phyloP scores from a whole-genome alignment of 208 protist species.

The Zelonia costaricensis region DNA sequence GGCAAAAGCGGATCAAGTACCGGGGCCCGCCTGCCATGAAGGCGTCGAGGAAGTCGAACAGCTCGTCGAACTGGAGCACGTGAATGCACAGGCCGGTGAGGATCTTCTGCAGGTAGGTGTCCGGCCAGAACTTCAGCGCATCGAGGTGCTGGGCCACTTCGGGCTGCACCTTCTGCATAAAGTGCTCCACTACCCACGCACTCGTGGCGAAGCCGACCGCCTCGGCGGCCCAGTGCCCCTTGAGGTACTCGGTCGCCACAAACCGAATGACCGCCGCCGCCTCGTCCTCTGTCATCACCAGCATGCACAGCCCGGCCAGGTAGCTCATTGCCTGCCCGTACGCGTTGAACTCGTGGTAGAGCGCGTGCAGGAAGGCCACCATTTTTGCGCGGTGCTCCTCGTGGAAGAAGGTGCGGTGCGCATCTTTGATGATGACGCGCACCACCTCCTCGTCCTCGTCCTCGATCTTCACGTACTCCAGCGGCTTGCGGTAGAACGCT shows the following conservation, averaged over 20 bases:
- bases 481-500: conserved; percentile 60
- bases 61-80: conserved; percentile 79
- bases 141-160: conserved; percentile 81
- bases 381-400: conserved; percentile 75
- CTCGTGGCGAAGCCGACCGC: conserved; percentile 88
- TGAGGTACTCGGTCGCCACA: conserved; percentile 79
- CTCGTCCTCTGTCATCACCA: conserved; percentile 82
- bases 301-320: conserved; percentile 83
- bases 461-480: conserved; percentile 78
- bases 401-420: conserved; percentile 84
- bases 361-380: conserved; percentile 73
- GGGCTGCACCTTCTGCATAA: conserved; percentile 71
- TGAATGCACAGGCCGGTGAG: conserved; percentile 90
- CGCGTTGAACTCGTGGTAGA: conserved; percentile 82
- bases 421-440: conserved; percentile 93
- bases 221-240: conserved; percentile 87
- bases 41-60: conserved; percentile 85
- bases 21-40: conserved; percentile 77
- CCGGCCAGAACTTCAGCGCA: conserved; percentile 85
- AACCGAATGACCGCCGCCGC: conserved; percentile 78
- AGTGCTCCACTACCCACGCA: conserved; percentile 87
- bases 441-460: conserved; percentile 85
- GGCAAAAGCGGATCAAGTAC: conserved; percentile 86
- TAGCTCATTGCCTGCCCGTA: conserved; percentile 93
- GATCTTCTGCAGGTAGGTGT: conserved; percentile 93